These are phyloP conservation scores for Aspergillus neoniger DNA, from an alignment of 2,329 filamentous ascomycete genomes.

Conservation along the genomic window DNA sequence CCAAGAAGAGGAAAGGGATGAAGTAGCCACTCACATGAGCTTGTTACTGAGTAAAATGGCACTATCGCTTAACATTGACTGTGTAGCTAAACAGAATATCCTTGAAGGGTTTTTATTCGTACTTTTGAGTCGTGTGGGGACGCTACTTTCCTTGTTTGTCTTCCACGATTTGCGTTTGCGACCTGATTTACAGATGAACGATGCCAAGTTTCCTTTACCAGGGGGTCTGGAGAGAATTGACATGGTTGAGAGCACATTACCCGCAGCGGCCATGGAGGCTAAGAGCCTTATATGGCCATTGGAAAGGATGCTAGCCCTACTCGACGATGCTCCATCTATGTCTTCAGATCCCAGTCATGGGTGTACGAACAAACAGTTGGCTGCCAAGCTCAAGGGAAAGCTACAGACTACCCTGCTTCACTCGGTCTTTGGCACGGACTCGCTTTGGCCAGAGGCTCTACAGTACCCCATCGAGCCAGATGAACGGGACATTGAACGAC, in stretches of 20 bases:
- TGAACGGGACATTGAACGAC: conserved; percentile 17
- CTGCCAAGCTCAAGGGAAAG: conserved; percentile 28
- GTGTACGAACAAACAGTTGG: conserved; percentile 13
- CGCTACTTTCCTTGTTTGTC: conserved; percentile 40
- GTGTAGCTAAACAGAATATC: conserved; percentile 33
- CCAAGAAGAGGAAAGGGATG: conserved; percentile 13
- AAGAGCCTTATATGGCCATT: conserved; percentile 40
- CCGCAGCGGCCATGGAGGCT: conserved; percentile 36
- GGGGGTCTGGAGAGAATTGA: conserved; percentile 31
- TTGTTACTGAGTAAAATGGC: conserved; percentile 35
- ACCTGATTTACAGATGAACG: conserved; percentile 26
- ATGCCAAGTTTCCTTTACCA: conserved; percentile 34
- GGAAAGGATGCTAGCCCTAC: conserved; percentile 30
- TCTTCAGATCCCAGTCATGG: background rate
- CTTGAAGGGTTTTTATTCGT: conserved; percentile 47
- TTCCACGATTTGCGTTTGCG: conserved; percentile 39
- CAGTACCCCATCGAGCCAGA: conserved; percentile 24
- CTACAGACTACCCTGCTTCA: conserved; percentile 46
- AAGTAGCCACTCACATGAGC: conserved; percentile 24
- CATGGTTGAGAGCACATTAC: conserved; percentile 25
- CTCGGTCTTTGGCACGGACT: conserved; percentile 42
- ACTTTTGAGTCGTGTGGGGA: conserved; percentile 43
- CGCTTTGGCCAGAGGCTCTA: conserved; percentile 33
- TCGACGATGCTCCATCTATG: conserved; percentile 16
- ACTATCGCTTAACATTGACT: conserved; percentile 28